A percentile compares a stretch with the other conserved stretches of the same genome.
These are phyloP conservation scores for Chrysoporthe deuterocubensis DNA, from an alignment of 2,329 filamentous ascomycete species.

Conservation along the genomic window DNA sequence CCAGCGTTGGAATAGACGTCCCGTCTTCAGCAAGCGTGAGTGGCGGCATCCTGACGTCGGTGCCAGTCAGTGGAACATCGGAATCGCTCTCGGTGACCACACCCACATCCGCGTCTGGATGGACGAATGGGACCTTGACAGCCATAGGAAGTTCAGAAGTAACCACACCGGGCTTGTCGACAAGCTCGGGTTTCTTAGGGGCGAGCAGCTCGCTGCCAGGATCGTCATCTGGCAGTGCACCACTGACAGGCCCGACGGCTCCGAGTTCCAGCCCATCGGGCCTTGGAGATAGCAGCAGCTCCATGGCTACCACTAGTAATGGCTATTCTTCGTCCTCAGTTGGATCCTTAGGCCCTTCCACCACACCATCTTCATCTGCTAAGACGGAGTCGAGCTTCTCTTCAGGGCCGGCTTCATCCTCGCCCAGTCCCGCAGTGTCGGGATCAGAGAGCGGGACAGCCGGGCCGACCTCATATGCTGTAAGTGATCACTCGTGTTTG, in stretches of 20 bases:
- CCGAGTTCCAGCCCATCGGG: background rate
- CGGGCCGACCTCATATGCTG: conserved; percentile 6
- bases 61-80: background rate
- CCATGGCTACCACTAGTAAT: background rate
- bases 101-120: background rate
- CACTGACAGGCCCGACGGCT: background rate
- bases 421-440: conserved; percentile 9
- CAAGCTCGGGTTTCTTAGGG: background rate
- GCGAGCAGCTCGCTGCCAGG: background rate
- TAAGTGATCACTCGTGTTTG: conserved; percentile 3
- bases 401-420: background rate
- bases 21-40: conserved; percentile 1
- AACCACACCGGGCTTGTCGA: background rate
- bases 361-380: background rate
- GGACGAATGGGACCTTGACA: background rate
- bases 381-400: background rate
- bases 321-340: conserved; percentile 1
- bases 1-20: conserved; percentile 7
- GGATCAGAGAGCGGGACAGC: background rate
- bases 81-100: background rate
- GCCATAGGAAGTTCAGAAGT: background rate
- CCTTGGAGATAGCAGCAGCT: background rate
- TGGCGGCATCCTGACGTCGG: background rate
- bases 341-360: background rate
- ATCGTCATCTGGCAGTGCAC: background rate